These are phyloP conservation scores for Stylonectria norvegica DNA, from an alignment of 2,329 filamentous ascomycete species.

Conservation along the genomic window DNA sequence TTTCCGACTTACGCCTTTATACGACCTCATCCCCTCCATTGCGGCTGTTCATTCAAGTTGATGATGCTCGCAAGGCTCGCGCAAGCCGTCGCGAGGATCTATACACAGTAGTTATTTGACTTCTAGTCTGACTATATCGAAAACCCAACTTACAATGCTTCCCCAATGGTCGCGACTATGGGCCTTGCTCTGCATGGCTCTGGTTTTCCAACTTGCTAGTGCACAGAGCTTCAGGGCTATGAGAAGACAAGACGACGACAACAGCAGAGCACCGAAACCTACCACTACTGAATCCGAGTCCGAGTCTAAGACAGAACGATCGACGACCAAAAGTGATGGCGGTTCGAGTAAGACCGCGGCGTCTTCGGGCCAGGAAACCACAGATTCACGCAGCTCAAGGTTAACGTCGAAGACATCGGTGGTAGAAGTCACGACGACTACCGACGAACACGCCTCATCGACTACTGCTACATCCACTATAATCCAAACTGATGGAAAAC, in stretches of 20 bases:
- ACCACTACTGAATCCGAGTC: conserved; percentile 9
- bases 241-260: conserved; percentile 33
- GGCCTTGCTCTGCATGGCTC: conserved; percentile 38
- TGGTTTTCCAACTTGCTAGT: conserved; percentile 37
- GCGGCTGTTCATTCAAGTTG: conserved; percentile 7
- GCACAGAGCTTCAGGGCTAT: conserved; percentile 33
- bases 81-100: conserved; percentile 14
- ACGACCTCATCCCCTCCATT: conserved; percentile 1
- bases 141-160: conserved; percentile 30
- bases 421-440: conserved; percentile 7
- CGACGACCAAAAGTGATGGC: conserved; percentile 10
- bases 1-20: background rate
- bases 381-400: conserved; percentile 7
- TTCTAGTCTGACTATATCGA: conserved; percentile 3
- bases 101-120: conserved; percentile 12
- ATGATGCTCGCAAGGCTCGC: conserved; percentile 17
- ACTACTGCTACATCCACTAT: conserved; percentile 19
- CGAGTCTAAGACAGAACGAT: conserved; percentile 2
- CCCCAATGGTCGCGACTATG: conserved; percentile 32
- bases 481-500: conserved; percentile 13
- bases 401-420: conserved; percentile 9
- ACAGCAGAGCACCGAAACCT: conserved; percentile 10
- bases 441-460: conserved; percentile 11
- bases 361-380: conserved; percentile 11
- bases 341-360: conserved; percentile 13